Evolutionary conservation across 2,329 filamentous ascomycete species (phyloP), one percentile per base, ranked within the genome.

Genomic region (Aspergillus ochraceoroseus): DNA sequence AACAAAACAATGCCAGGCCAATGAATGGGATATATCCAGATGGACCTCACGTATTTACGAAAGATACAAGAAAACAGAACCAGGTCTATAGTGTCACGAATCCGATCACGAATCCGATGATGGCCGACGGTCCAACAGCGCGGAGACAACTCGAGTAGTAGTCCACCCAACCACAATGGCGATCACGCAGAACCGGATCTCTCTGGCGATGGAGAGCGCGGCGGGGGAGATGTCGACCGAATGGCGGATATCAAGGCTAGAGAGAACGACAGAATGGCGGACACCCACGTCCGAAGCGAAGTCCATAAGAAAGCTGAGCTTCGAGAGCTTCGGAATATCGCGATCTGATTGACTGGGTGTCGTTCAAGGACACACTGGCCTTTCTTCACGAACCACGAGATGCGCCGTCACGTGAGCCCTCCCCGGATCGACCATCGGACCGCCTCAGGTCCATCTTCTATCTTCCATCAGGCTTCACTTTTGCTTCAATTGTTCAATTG

Each of bases 171-270:
- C 60, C 46, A 74, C 67, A 49, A 72, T 56, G 30, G 69, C 68
- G 51, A 76, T 66, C 34, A 75, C 57, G 43, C 68, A 65, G 52
- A 73, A 64, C 41, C 73, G 70, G 43, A 75, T 57, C 53, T 77
- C 74, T 49, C 69, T 70, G 23, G 70, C 68, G 45, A 77, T 58
- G 39, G 66, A 64, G 29, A 72, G 63, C 35, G 70, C 64, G 12
- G 71, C 72, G 13, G 71, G 63, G 32, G 71, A 71, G 45, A 77
- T 57, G 47, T 76, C 69, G 44, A 80, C 52, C 19, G 68, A 68
- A 51, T 78, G 74, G 47, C 68, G 64, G 48, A 78, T 68, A 39
- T 68, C 60, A 43, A 72, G 51, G 48, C 55, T 62, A 32, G 61
- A 60, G 34, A 68, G 63, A 46, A 62, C 59, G 46, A 72, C 57